Percentiles rank a stretch among this genome's conserved stretches.
phyloP scores from a whole-genome alignment of 2,329 filamentous ascomycete genomes.

The Fusarium austroafricanum region DNA sequence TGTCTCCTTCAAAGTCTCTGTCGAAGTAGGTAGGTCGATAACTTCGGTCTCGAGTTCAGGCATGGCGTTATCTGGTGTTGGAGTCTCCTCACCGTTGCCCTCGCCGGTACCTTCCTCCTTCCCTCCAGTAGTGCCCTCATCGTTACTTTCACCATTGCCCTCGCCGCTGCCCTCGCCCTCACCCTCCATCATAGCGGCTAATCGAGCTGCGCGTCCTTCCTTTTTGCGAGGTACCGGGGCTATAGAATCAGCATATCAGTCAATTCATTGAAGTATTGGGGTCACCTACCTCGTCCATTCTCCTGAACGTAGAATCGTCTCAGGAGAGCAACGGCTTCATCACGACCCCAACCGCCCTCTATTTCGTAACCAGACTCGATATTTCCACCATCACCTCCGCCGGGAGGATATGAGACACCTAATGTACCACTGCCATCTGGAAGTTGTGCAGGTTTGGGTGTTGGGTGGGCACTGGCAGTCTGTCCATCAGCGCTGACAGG shows the following conservation, averaged over 20 bases:
- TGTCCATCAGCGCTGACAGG: constrained; percentile 52
- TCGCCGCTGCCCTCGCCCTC: constrained; percentile 50
- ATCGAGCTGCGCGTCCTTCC: constrained; percentile 64
- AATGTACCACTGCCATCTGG: constrained; percentile 53
- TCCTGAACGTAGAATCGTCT: constrained; percentile 98
- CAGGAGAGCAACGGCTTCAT: constrained; percentile 92
- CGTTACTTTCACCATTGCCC: constrained; percentile 48
- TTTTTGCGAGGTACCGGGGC: constrained; percentile 66
- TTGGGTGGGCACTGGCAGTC: constrained; percentile 56
- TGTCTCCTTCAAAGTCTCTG: constrained; percentile 26
- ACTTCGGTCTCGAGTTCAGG: constrained; percentile 14
- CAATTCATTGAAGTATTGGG: background rate
- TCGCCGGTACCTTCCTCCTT: constrained; percentile 45
- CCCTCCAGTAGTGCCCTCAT: background rate
- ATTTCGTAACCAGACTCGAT: constrained; percentile 84
- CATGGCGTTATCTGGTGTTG: constrained; percentile 4
- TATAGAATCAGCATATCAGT: constrained; percentile 39
- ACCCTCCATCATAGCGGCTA: constrained; percentile 64
- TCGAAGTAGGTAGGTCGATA: constrained; percentile 21
- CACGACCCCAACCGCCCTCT: constrained; percentile 86
- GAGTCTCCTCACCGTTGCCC: constrained; percentile 48
- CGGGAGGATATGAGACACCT: constrained; percentile 52
- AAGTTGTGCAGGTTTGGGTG: constrained; percentile 52
- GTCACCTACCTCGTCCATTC: constrained; percentile 82
- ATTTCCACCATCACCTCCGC: constrained; percentile 69